Evolutionary conservation across 164 flowering plant genomes (phyloP).

Genomic region (Cinnamomum micranthum): DNA sequence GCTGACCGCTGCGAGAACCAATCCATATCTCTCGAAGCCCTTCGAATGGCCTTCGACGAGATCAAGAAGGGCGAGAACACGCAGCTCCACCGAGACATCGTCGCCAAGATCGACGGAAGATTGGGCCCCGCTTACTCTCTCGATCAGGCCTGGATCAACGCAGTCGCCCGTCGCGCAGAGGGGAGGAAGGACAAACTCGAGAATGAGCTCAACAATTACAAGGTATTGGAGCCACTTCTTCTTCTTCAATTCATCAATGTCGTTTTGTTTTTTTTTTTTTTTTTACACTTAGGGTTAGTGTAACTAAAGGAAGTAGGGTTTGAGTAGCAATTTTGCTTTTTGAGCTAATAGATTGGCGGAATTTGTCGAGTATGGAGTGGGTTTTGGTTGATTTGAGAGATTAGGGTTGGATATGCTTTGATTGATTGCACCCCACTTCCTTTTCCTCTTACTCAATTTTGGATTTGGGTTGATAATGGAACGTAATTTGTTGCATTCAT

Average conservation of each 20-base stretch:
- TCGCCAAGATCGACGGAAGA: constrained; percentile 66
- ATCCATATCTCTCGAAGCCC: constrained; percentile 74
- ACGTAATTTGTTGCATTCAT: too few species aligned
- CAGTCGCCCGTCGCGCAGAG: constrained; percentile 68
- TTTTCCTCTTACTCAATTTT: too few species aligned
- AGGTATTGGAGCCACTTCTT: constrained; percentile 32
- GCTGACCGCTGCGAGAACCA: constrained; percentile 59
- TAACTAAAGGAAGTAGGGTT: too few species aligned
- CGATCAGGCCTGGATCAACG: constrained; percentile 64
- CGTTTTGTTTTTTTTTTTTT: background rate
- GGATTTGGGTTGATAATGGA: too few species aligned
- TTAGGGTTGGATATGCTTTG: too few species aligned
- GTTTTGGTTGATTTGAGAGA: too few species aligned
- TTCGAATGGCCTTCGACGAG: constrained; percentile 89
- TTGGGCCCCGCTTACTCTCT: constrained; percentile 56
- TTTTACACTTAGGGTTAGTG: background rate
- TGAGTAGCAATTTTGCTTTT: too few species aligned
- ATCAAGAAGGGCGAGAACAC: constrained; percentile 87
- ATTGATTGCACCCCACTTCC: too few species aligned
- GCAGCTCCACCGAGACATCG: constrained; percentile 64
- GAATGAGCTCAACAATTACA: constrained; percentile 76
- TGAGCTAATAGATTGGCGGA: too few species aligned
- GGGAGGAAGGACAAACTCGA: constrained; percentile 86
- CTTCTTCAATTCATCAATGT: background rate
- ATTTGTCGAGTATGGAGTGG: too few species aligned